Conservation (phyloP, 441 rosid genomes). For the Omphalea diandra region DNA sequence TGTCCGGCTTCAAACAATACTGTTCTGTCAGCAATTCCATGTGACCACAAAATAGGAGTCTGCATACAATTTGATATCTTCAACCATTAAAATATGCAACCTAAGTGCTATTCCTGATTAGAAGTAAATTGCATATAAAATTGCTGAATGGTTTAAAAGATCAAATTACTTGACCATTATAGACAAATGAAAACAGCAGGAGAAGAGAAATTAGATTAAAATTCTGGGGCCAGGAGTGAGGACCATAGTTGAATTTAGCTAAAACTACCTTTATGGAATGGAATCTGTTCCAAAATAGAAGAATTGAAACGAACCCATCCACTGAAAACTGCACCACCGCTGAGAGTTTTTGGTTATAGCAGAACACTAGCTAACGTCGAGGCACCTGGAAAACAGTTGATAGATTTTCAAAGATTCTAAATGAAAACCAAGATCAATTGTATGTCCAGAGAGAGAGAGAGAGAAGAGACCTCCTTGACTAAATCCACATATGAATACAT, state of each 20-base stretch:
- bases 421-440: slow-evolving; percentile 6
- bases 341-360: slow-evolving; percentile 69
- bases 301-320: slow-evolving; percentile 87
- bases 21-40: slow-evolving; percentile 66
- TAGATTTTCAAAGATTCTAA: slow-evolving; percentile 8
- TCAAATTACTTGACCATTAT: background rate
- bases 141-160: background rate
- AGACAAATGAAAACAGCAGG: background rate
- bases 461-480: slow-evolving; percentile 91
- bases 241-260: background rate
- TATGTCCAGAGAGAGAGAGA: slow-evolving; percentile 17
- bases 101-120: background rate
- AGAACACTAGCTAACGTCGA: slow-evolving; percentile 78
- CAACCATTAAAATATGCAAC: slow-evolving; percentile 14
- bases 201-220: background rate
- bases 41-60: slow-evolving; percentile 82
- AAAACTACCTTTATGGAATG: slow-evolving; percentile 61
- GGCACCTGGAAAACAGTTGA: slow-evolving; percentile 52
- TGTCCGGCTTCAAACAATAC: slow-evolving; percentile 82
- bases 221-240: background rate
- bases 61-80: slow-evolving; percentile 29
- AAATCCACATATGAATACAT: slow-evolving; percentile 78
- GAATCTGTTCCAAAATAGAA: slow-evolving; percentile 43
- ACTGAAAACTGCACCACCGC: slow-evolving; percentile 82
- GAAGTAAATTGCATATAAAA: background rate